A percentile compares a stretch with the other conserved stretches of the same genome.
phyloP scores from a whole-genome alignment of 306 rosid genomes.

The Casuarina equisetifolia region DNA sequence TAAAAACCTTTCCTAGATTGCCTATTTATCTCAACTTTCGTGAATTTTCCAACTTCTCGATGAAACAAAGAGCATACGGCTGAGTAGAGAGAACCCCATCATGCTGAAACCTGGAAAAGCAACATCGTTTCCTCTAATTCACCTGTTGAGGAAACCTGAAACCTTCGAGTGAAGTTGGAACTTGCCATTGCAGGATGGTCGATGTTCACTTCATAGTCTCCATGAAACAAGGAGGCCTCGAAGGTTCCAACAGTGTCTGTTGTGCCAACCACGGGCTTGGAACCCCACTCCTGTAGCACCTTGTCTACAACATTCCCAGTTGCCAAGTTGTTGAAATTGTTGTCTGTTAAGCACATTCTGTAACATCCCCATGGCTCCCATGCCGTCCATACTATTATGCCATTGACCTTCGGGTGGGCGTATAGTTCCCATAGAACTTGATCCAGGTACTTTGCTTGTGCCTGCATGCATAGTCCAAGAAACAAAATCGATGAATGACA shows the following conservation, averaged over 20 bases:
- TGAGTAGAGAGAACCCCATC: neutral
- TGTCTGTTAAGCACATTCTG: constrained; percentile 57
- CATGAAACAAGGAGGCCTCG: constrained; percentile 44
- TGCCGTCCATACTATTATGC: constrained; percentile 65
- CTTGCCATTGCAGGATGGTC: constrained; percentile 23
- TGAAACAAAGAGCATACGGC: no score
- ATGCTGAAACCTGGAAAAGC: constrained; percentile 24
- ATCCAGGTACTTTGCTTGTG: constrained; percentile 54
- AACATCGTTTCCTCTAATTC: neutral
- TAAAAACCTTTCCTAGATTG: no score
- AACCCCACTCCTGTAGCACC: constrained; percentile 58
- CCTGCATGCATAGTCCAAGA: constrained; percentile 33
- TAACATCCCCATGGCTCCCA: constrained; percentile 54
- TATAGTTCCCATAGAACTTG: constrained; percentile 54
- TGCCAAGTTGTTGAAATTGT: constrained; percentile 59
- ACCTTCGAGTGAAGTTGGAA: constrained; percentile 19
- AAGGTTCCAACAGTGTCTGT: constrained; percentile 36
- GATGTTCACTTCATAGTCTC: constrained; percentile 40
- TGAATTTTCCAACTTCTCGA: no score
- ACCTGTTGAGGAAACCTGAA: constrained; percentile 15
- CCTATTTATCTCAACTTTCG: no score
- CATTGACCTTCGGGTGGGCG: constrained; percentile 63
- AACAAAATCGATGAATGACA: neutral
- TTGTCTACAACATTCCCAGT: constrained; percentile 73
- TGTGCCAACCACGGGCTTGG: constrained; percentile 4